phyloP scores from a whole-genome alignment of 768 basidiomycete species.

The Dioszegia crocea region DNA sequence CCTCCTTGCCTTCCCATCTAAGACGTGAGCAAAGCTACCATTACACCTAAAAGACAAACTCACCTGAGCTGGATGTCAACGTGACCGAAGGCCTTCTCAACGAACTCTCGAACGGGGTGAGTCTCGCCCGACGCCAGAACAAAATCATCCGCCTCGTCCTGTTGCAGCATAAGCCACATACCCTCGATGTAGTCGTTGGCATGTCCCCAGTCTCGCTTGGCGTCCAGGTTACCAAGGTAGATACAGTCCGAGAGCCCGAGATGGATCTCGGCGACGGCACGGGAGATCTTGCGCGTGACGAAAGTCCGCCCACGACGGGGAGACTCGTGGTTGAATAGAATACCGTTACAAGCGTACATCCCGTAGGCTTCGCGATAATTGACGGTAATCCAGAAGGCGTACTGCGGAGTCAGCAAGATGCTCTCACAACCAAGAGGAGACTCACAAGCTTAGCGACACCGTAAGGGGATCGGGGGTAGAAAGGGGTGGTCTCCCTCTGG shows the following conservation, averaged over 20 bases:
- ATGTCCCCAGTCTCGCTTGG: conserved; percentile 96
- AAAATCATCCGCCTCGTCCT: conserved; percentile 71
- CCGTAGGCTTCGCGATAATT: conserved; percentile 77
- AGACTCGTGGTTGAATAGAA: conserved; percentile 97
- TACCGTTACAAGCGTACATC: conserved; percentile 95
- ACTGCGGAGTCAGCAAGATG: conserved; percentile 12
- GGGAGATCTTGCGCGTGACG: conserved; percentile 89
- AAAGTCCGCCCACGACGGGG: conserved; percentile 91
- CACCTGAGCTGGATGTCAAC: conserved; percentile 62
- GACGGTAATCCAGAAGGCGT: conserved; percentile 51
- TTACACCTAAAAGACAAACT: background rate
- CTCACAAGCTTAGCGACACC: conserved; percentile 77
- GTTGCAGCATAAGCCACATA: conserved; percentile 97
- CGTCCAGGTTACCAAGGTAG: conserved; percentile 91
- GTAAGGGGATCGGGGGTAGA: conserved; percentile 97
- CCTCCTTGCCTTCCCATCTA: conserved; percentile 17
- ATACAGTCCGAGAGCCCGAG: conserved; percentile 83
- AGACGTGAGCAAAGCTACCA: background rate
- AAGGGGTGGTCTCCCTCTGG: conserved; percentile 92
- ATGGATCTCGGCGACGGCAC: conserved; percentile 87
- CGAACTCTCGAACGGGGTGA: conserved; percentile 87
- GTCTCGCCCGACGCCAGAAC: conserved; percentile 65
- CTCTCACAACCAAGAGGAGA: background rate
- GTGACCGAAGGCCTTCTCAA: conserved; percentile 74
- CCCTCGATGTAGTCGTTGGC: conserved; percentile 77